Base-by-base conservation (phyloP, 1,284 basidiomycete genomes). In the Sphaerobolus stellatus region DNA sequence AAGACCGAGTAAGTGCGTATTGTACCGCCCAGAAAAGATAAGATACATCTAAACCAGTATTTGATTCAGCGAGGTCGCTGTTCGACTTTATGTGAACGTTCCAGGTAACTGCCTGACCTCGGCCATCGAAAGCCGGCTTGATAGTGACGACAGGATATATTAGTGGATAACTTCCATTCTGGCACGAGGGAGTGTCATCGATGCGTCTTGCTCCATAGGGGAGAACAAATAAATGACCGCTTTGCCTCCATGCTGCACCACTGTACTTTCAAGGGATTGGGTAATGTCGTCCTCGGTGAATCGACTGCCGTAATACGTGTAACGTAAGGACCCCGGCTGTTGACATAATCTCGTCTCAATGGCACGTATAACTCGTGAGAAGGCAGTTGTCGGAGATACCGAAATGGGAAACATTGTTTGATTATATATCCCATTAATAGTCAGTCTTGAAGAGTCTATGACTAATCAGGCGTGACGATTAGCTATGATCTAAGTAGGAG, bases 141-240 rank as follows among this genome's bases (percentile, higher is more conserved):
- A 53, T 36, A 6, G 20, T 48, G 1, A 57, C 55, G 9, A 50
- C 48, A 18, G 66, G 67, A 46, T 61, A 62, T 16, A 63, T 48
- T n/a, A 5, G 56, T 52, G 3, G 64, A 63, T 31, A 69, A 63
- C 1, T 25, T 16, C 67, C 67, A 69, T 16, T 59, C 49, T 3
- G 50, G 51, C 2, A 51, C 25, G 34, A 68, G 63, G 4, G 53
- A 38, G 36, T 22, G 36, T n/a, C 36, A 38, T 22, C 7, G 36
- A 4, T 3, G 7, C 36, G 5, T 38, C 36, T 38, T n/a, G n/a
- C 7, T 38, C 36, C 36, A n/a, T 22, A 38, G 36, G 36, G 4
- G 36, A 38, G 36, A 38, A 38, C 36, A 38, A 38, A 22, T 38
- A 38, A 38, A 38, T 38, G 22, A 38, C 36, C 7, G 36, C n/a